Conservation (phyloP, 2,329 filamentous ascomycete species). For the Monilinia fructicola region DNA sequence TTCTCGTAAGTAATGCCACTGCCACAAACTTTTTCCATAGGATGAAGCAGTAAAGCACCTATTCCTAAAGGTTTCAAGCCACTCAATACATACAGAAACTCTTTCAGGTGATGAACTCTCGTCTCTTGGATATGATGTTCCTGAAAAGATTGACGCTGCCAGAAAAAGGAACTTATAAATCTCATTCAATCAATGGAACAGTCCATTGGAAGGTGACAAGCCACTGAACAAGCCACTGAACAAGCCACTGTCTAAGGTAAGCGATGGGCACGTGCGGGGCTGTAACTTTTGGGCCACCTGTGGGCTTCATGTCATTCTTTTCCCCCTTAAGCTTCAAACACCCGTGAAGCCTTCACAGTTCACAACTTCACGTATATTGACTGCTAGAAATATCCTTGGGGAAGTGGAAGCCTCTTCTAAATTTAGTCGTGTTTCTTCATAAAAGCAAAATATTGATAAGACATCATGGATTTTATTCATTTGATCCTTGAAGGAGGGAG, state of each 20-base stretch:
- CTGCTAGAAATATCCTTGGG: not conserved
- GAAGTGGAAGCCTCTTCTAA: not conserved
- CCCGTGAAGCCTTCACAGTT: not conserved
- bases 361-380: not conserved
- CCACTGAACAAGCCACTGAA: conserved; percentile 4
- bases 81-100: not conserved
- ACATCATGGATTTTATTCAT: conserved; percentile 1
- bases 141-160: not conserved
- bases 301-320: not conserved
- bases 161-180: not conserved
- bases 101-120: not conserved
- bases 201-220: not conserved
- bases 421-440: not conserved
- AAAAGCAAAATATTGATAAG: not conserved
- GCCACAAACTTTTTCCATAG: not conserved
- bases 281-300: not conserved
- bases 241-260: not conserved
- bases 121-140: not conserved
- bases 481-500: not conserved
- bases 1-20: not conserved
- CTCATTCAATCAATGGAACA: not conserved
- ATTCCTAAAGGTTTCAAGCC: not conserved
- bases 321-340: not conserved
- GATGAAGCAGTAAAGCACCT: not conserved
- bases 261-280: conserved; percentile 7